Percentiles rank a stretch among this genome's conserved stretches.
Evolutionary conservation across 1,284 basidiomycete species (phyloP).

Genomic region (Austroboletus niveus): DNA sequence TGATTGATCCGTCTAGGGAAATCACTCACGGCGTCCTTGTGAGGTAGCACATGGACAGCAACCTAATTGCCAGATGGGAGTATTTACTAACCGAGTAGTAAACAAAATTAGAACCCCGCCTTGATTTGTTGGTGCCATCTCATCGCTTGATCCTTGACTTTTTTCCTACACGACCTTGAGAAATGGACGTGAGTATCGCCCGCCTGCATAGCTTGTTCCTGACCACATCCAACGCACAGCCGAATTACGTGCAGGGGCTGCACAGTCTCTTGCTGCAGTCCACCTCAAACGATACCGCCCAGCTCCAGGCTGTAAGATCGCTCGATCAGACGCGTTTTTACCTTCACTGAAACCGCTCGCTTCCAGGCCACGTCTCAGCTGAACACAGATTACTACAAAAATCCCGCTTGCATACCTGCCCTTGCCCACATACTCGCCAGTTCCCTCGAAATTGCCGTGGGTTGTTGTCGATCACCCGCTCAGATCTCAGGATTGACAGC

Average conservation of each 20-base stretch:
- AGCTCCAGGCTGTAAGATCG: constrained; percentile 80
- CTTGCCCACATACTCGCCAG: constrained; percentile 87
- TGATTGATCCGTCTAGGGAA: too few species aligned
- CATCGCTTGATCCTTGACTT: constrained; percentile 19
- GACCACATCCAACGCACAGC: constrained; percentile 38
- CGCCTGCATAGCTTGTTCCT: background rate
- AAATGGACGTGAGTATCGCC: constrained; percentile 31
- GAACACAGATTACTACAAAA: constrained; percentile 91
- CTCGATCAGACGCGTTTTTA: constrained; percentile 24
- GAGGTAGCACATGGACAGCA: too few species aligned
- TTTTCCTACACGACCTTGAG: constrained; percentile 14
- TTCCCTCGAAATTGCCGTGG: constrained; percentile 72
- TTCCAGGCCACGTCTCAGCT: constrained; percentile 86
- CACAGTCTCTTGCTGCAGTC: constrained; percentile 84
- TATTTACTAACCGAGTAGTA: too few species aligned
- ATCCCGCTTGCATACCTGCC: constrained; percentile 86
- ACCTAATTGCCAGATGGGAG: too few species aligned
- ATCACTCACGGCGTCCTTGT: too few species aligned
- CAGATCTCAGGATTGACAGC: constrained; percentile 5
- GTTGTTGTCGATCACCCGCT: constrained; percentile 28
- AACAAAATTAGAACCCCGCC: constrained; percentile 30
- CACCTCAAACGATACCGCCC: constrained; percentile 81
- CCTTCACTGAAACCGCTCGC: constrained; percentile 5
- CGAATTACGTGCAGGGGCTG: constrained; percentile 71
- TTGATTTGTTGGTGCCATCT: constrained; percentile 31